Evolutionary conservation across 441 rosid genomes (phyloP), one percentile per base, ranked within the genome.

Genomic region (Codiaeum variegatum): DNA sequence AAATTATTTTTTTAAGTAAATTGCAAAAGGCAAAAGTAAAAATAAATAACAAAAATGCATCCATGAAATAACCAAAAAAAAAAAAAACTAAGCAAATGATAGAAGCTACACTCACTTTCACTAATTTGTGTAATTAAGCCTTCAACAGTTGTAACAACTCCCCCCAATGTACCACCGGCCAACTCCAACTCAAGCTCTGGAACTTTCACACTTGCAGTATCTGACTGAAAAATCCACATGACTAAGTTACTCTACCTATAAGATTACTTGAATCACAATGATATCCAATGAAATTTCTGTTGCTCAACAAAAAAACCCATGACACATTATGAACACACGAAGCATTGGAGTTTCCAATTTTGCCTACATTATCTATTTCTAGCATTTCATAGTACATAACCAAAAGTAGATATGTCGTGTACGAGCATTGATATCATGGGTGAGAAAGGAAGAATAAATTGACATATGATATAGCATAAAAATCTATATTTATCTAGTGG

Each of bases 171-270:
- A 66, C 97, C 99, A 84, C 98, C 87, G 4, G 82, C 85, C 74
- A 95, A 85, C 86, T 93, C 97, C 85, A 95, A 84, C 67, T 91
- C 99, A 67, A 95, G 91, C 84, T 93, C 97, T 44, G 97, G 96
- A 67, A 95, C 81, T 73, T 49, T 79, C 62, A 95, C 92, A 66
- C 95, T 78, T 9, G 97, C 97, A 56, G 97, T 89, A 85, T 95
- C 98, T 16, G 99, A 95, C 97, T 95, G 88, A 69, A 36, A 82
- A 60, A 79, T 5, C 68, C 38, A 51, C 12, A 54, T 28, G 51
- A 52, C 9, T 10, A 40, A 40, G 2, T 40, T 40, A 40, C 44
- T 9, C 44, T 40, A 40, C 13, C 13, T 9, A 3, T 11, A 40
- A 40, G 44, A 40, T 40, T 40, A 11, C 11, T 40, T 40, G 44